Conservation (phyloP, 2,329 filamentous ascomycete genomes). For the Neonectria hederae region DNA sequence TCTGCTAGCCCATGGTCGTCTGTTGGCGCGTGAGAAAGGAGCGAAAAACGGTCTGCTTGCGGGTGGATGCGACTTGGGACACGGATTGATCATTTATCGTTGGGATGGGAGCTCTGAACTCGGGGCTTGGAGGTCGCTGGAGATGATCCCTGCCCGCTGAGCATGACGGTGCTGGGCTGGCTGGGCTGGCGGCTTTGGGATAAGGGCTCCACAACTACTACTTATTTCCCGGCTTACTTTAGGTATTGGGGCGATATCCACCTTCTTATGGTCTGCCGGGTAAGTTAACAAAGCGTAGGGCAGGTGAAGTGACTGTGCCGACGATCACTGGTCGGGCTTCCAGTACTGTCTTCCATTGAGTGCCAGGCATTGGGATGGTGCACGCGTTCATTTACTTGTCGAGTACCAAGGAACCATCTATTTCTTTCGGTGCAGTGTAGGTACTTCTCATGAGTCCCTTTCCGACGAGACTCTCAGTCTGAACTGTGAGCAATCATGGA, state of each 20-base stretch:
- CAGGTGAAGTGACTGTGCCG: too few species aligned
- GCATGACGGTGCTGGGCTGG: constrained; percentile 28
- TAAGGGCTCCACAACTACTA: constrained; percentile 10
- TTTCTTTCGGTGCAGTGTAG: neutral
- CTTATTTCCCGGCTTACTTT: neutral
- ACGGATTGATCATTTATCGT: constrained; percentile 8
- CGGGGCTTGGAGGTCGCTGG: constrained; percentile 21
- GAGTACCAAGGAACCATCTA: constrained; percentile 3
- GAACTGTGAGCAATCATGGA: neutral
- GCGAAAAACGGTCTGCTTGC: neutral
- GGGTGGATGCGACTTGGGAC: constrained; percentile 3
- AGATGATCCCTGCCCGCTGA: constrained; percentile 20
- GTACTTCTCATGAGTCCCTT: neutral
- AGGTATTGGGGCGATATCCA: too few species aligned
- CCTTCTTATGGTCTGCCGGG: too few species aligned
- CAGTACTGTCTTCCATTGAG: too few species aligned
- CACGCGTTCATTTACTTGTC: too few species aligned
- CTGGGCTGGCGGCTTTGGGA: constrained; percentile 4
- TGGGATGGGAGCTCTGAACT: constrained; percentile 25
- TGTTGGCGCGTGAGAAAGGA: neutral
- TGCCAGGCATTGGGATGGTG: too few species aligned
- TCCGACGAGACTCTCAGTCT: neutral
- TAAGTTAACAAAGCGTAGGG: too few species aligned
- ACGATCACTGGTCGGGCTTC: too few species aligned
- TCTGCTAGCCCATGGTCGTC: constrained; percentile 32